Percentiles rank a stretch among this genome's conserved stretches.
Evolutionary conservation across 169 alveolate genomes (phyloP).

Genomic region (Plasmodium sp.): DNA sequence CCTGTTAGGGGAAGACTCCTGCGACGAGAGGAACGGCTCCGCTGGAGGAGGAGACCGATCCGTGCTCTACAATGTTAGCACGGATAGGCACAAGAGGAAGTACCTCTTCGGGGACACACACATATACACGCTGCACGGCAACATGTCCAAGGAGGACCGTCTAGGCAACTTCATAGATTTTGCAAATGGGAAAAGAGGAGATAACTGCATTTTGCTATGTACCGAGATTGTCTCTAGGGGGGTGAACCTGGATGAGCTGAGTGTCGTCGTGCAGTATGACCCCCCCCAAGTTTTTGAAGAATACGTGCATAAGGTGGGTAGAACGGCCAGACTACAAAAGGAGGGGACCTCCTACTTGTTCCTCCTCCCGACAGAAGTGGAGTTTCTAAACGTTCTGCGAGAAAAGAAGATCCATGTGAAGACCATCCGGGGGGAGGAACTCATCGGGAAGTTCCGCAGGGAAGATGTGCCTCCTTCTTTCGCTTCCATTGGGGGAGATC

Average conservation of each 20-base stretch:
- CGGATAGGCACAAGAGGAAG: conserved; percentile 30
- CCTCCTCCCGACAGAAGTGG: conserved; percentile 75
- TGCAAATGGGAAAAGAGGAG: conserved; percentile 37
- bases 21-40: background rate
- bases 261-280: conserved; percentile 93
- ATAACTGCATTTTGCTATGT: conserved; percentile 85
- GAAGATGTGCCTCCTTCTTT: conserved; percentile 5
- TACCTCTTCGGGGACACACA: conserved; percentile 22
- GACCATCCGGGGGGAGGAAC: background rate
- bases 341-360: conserved; percentile 80
- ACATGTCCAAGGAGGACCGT: conserved; percentile 80
- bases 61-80: background rate
- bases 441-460: conserved; percentile 2
- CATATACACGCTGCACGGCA: conserved; percentile 82
- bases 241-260: conserved; percentile 92
- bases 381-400: conserved; percentile 1
- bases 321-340: conserved; percentile 93
- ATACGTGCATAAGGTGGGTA: conserved; percentile 95
- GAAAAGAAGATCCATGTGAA: conserved; percentile 22
- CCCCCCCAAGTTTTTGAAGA: conserved; percentile 95
- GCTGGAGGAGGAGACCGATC: background rate
- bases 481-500: conserved; percentile 29
- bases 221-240: conserved; percentile 97
- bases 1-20: background rate
- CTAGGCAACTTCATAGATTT: conserved; percentile 76